These are phyloP conservation scores for Eimeria nieschulzi DNA, from an alignment of 169 alveolate species.

Conservation along the genomic window DNA sequence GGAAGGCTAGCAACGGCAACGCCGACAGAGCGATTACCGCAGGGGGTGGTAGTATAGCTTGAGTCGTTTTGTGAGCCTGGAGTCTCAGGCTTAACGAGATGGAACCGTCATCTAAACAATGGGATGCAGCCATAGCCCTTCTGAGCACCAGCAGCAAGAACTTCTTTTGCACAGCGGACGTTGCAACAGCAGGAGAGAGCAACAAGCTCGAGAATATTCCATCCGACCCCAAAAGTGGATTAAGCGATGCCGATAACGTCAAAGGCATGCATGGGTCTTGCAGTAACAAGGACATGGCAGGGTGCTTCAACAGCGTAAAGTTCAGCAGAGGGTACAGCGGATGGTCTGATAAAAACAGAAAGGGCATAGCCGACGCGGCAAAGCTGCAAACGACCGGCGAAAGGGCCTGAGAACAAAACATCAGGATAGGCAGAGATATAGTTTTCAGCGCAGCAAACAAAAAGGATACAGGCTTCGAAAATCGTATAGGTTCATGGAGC, in stretches of 20 bases:
- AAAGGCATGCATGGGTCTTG: conserved; percentile 64
- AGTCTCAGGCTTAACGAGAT: conserved; percentile 38
- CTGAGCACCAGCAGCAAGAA: conserved; percentile 34
- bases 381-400: conserved; percentile 55
- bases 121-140: conserved; percentile 61
- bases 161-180: conserved; percentile 14
- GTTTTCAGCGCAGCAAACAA: no score
- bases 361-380: conserved; percentile 41
- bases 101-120: conserved; percentile 37
- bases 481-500: no score
- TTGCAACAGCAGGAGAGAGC: conserved; percentile 44
- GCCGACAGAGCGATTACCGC: conserved; percentile 24
- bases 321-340: conserved; percentile 49
- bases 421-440: not conserved
- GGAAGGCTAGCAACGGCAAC: conserved; percentile 33
- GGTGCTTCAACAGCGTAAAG: conserved; percentile 35
- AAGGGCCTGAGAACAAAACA: conserved; percentile 34
- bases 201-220: conserved; percentile 39
- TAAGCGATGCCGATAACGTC: conserved; percentile 43
- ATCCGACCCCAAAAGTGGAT: conserved; percentile 54
- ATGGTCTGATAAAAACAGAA: conserved; percentile 50
- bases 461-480: no score
- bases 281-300: conserved; percentile 44
- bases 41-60: conserved; percentile 39
- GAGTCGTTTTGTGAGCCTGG: conserved; percentile 44